phyloP scores from a whole-genome alignment of 2,329 filamentous ascomycete species.

The Aspergillus clavatus region DNA sequence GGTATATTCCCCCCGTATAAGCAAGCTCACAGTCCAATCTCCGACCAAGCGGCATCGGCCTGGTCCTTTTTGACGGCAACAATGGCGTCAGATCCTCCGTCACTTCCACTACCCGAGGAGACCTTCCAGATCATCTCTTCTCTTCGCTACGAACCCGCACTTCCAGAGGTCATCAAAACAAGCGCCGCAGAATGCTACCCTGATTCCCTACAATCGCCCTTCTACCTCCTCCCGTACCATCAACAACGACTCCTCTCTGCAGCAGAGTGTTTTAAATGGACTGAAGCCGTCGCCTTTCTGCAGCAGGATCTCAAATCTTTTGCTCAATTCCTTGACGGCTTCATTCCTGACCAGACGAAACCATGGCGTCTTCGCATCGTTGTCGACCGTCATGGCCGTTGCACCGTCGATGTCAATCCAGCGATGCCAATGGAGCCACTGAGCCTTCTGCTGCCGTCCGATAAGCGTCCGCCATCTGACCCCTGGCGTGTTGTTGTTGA shows the following conservation, averaged over 20 bases:
- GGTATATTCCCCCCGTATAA: too few relatives aligned
- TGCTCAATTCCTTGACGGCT: conserved; percentile 23
- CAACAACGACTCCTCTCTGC: conserved; percentile 68
- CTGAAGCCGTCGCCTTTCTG: conserved; percentile 27
- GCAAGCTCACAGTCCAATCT: background rate
- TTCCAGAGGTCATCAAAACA: conserved; percentile 38
- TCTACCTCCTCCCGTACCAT: conserved; percentile 78
- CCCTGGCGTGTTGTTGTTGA: conserved; percentile 53
- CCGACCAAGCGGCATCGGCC: background rate
- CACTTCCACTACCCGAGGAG: background rate
- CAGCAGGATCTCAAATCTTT: conserved; percentile 28
- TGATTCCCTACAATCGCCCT: conserved; percentile 49
- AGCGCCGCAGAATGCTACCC: conserved; percentile 33
- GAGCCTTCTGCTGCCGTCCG: conserved; percentile 25
- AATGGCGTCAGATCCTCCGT: conserved; percentile 9
- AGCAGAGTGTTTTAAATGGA: conserved; percentile 48
- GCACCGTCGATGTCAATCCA: conserved; percentile 30
- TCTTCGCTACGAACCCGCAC: conserved; percentile 62
- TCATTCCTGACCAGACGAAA: conserved; percentile 29
- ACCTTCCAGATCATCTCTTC: conserved; percentile 64
- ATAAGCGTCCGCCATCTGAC: conserved; percentile 7
- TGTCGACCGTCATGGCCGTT: conserved; percentile 27
- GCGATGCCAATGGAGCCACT: conserved; percentile 21
- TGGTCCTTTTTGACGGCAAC: background rate
- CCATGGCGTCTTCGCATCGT: conserved; percentile 38